Evolutionary conservation across 805 yeast genomes (phyloP), one percentile per base, ranked within the genome.

Genomic region (Huiozyma sinensis): DNA sequence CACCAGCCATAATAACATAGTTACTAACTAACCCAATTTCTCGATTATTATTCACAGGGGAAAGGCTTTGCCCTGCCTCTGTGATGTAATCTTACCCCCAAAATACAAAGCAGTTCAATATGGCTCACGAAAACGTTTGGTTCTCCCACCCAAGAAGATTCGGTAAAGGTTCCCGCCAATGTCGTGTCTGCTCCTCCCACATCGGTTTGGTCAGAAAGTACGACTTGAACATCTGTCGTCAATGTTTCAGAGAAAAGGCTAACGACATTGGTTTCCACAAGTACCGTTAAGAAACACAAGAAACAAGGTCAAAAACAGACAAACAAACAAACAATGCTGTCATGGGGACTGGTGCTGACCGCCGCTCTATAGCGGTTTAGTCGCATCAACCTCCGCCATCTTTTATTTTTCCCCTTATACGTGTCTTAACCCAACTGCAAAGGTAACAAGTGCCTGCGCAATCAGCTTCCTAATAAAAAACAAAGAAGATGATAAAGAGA

Each of bases 111-210:
- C 24, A 17, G 24, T 17, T 29, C 74, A 84, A 76, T 52, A 89
- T 89, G 97, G 96, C 97, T 83, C 97, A 89, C 96, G 96, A 87
- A 83, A 83, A 87, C 88, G 95, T 90, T 82, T 92, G 99, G 99
- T 92, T 75, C 83, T 89, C 97, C 73, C 98, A 92, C 95, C 98
- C 99, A 82, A 87, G 97, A 86, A 89, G 84, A 77, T 90, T 79
- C 88, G 98, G 98, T 76, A 92, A 92, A 86, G 99, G 99, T 78
- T 85, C 97, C 68, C 95, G 99, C 80, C 92, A 86, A 79, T 92
- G 97, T 81, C 92, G 97, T 75, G 89, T 90, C 80, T 87, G 95
- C 72, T 79, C 95, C 66, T 86, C 97, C 75, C 97, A 90, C 89
- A 73, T 86, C 65, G 97, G 97, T 81, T 85, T 92, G 73, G 86